Percentiles rank a stretch among this genome's conserved stretches.
phyloP scores from a whole-genome alignment of 2,329 filamentous ascomycete genomes.

The Plenodomus tracheiphilus region DNA sequence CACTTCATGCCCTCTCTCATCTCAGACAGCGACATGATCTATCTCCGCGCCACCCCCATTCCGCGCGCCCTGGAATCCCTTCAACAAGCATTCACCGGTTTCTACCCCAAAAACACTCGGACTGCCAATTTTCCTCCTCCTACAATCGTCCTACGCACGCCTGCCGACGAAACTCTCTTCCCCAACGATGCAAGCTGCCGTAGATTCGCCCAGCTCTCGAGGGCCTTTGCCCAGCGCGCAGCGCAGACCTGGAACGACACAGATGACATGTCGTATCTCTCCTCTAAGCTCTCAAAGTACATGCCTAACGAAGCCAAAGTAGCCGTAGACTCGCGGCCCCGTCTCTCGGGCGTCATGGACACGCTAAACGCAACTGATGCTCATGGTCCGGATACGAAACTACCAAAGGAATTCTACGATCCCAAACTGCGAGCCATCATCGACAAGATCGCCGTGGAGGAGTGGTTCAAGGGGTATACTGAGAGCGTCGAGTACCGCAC shows the following conservation, averaged over 20 bases:
- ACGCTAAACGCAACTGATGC: constrained; percentile 87
- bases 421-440: constrained; percentile 69
- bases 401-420: constrained; percentile 90
- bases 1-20: constrained; percentile 53
- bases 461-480: constrained; percentile 88
- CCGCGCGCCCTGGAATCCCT: constrained; percentile 55
- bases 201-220: constrained; percentile 52
- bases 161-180: constrained; percentile 54
- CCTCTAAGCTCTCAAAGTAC: constrained; percentile 76
- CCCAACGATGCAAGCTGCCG: constrained; percentile 55
- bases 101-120: constrained; percentile 51
- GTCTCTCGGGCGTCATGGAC: constrained; percentile 90
- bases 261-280: constrained; percentile 82
- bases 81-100: constrained; percentile 54
- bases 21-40: constrained; percentile 48
- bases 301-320: constrained; percentile 74
- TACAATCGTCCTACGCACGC: constrained; percentile 50
- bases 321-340: constrained; percentile 80
- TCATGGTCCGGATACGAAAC: constrained; percentile 75
- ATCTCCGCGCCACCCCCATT: constrained; percentile 54
- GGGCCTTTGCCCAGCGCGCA: constrained; percentile 53
- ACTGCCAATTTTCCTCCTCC: constrained; percentile 49
- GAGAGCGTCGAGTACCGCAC: constrained; percentile 86
- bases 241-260: constrained; percentile 58
- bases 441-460: constrained; percentile 76